A percentile compares a stretch with the other conserved stretches of the same genome.
These are phyloP conservation scores for Globisporangium abappressorium DNA, from an alignment of 352 stramenopile species.

Conservation along the genomic window DNA sequence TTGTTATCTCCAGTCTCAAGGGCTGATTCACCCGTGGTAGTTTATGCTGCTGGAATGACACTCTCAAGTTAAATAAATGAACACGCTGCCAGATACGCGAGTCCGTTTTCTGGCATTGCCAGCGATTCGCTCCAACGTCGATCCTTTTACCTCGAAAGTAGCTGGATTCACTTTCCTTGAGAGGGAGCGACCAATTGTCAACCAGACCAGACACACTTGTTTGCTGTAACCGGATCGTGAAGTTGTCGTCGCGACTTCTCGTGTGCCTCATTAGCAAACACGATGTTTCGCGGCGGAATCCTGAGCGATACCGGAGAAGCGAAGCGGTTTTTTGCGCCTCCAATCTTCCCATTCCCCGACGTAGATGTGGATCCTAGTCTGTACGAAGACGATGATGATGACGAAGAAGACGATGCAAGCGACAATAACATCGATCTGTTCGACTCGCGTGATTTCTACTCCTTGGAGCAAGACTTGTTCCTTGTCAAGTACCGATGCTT, in stretches of 20 bases:
- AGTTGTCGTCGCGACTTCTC: neutral
- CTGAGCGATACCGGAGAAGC: neutral
- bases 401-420: conserved; percentile 23
- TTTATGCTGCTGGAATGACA: neutral
- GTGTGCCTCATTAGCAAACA: neutral
- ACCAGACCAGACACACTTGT: neutral
- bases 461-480: conserved; percentile 54
- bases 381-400: conserved; percentile 23
- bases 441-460: conserved; percentile 37
- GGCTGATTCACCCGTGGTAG: neutral
- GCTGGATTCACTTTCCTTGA: neutral
- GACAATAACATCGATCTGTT: conserved; percentile 41
- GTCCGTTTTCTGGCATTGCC: neutral
- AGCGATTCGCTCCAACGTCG: neutral
- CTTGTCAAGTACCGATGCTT: conserved; percentile 62
- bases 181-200: neutral
- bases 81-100: neutral
- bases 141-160: neutral
- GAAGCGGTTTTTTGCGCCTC: conserved; percentile 12
- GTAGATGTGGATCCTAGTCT: conserved; percentile 18
- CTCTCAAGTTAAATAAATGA: neutral
- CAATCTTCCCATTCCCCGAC: conserved; percentile 34
- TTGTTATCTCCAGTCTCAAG: neutral
- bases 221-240: neutral
- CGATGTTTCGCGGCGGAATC: conserved; percentile 3